These are phyloP conservation scores for Pseudoperonospora humuli DNA, from an alignment of 352 stramenopile species.

Conservation along the genomic window DNA sequence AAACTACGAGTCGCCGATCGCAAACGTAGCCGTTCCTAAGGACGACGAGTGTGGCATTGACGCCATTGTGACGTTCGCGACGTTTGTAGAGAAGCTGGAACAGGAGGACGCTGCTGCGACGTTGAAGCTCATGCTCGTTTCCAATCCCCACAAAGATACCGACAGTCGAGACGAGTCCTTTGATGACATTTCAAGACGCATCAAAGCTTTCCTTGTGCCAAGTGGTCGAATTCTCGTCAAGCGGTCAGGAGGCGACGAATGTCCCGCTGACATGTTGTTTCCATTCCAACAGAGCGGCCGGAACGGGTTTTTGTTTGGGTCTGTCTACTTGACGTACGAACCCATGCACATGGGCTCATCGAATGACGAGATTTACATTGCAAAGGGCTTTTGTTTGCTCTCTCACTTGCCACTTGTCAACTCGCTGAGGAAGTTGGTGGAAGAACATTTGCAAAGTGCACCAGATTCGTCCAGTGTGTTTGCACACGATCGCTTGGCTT, in stretches of 20 bases:
- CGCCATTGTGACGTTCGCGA: conserved; percentile 62
- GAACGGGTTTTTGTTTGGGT: conserved; percentile 67
- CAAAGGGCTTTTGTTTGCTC: conserved; percentile 63
- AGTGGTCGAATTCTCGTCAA: conserved; percentile 51
- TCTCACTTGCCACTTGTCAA: conserved; percentile 57
- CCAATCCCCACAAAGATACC: conserved; percentile 23
- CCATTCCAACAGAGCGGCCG: conserved; percentile 71
- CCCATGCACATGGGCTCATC: conserved; percentile 32
- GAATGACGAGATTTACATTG: conserved; percentile 42
- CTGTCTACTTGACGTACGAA: conserved; percentile 73
- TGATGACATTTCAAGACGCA: conserved; percentile 44
- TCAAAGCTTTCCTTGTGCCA: conserved; percentile 70
- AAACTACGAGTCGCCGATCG: conserved; percentile 47
- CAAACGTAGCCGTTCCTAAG: conserved; percentile 17
- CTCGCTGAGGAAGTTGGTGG: conserved; percentile 47
- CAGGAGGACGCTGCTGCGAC: conserved; percentile 28
- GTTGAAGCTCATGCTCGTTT: conserved; percentile 50
- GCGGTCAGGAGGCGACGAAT: conserved; percentile 16
- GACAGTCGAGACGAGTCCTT: conserved; percentile 25
- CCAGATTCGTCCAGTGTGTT: conserved; percentile 36
- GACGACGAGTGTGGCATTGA: conserved; percentile 36
- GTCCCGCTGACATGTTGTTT: conserved; percentile 55
- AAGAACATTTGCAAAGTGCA: conserved; percentile 36
- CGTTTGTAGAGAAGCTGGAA: conserved; percentile 49
- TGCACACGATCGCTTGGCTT: conserved; percentile 33